Conservation (phyloP, 129 eudicot genomes). For the Escallonia herrerae region DNA sequence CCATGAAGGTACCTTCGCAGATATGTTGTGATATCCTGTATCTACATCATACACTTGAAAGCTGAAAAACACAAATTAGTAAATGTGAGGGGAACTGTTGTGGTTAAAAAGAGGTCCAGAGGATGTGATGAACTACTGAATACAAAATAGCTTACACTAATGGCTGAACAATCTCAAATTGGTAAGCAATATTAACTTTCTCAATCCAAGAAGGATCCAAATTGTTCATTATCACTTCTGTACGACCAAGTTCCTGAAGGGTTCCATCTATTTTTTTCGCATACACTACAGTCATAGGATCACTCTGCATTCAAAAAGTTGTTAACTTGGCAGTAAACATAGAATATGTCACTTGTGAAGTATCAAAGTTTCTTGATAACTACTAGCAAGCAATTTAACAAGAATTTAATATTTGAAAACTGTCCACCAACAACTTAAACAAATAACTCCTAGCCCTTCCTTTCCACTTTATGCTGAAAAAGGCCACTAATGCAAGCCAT, state of each 20-base stretch:
- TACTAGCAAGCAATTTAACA: neutral
- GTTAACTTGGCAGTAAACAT: too few species aligned
- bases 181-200: conserved; percentile 62
- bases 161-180: conserved; percentile 86
- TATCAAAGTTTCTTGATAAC: neutral
- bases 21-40: conserved; percentile 64
- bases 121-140: conserved; percentile 7
- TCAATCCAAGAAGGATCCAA: conserved; percentile 80
- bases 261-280: conserved; percentile 57
- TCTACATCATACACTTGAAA: conserved; percentile 93
- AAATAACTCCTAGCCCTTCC: neutral
- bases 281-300: conserved; percentile 85
- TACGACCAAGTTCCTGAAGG: conserved; percentile 85
- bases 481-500: neutral
- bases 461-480: neutral
- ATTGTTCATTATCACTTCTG: conserved; percentile 93
- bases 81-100: conserved; percentile 3
- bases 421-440: neutral
- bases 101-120: conserved; percentile 3
- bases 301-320: conserved; percentile 50
- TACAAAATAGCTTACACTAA: conserved; percentile 49
- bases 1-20: conserved; percentile 56
- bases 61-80: conserved; percentile 37
- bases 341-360: too few species aligned
- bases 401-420: too few species aligned